These are phyloP conservation scores for Cyberlindnera lachancei DNA, from an alignment of 805 yeast species.

Conservation along the genomic window DNA sequence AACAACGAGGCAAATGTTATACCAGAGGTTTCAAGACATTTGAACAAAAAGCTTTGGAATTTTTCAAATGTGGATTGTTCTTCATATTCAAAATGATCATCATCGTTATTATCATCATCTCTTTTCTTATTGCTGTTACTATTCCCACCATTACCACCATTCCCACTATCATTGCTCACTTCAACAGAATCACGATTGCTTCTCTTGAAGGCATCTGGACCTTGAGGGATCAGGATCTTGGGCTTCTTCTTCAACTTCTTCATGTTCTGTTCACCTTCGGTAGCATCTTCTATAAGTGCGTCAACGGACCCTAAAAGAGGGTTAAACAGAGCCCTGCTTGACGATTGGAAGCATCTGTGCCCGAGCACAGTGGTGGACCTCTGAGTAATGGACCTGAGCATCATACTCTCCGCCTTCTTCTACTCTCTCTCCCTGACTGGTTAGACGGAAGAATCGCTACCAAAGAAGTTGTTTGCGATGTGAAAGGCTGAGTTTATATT, in stretches of 20 bases:
- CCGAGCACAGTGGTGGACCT: no score
- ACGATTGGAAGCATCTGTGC: background rate
- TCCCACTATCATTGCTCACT: background rate
- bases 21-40: constrained; percentile 59
- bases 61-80: constrained; percentile 13
- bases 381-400: no score
- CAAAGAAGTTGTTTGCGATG: no score
- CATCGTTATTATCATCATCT: constrained; percentile 5
- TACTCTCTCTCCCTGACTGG: no score
- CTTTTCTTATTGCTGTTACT: constrained; percentile 5
- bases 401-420: no score
- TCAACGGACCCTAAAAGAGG: constrained; percentile 19
- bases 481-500: no score
- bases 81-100: constrained; percentile 9
- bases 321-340: constrained; percentile 7
- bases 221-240: constrained; percentile 17
- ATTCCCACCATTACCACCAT: constrained; percentile 3
- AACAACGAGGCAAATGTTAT: constrained; percentile 63
- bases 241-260: constrained; percentile 9
- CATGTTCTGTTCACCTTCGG: constrained; percentile 8
- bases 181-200: constrained; percentile 2
- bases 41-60: constrained; percentile 20
- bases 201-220: constrained; percentile 14
- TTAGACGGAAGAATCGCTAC: no score
- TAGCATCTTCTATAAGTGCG: constrained; percentile 19